phyloP scores from a whole-genome alignment of 2,329 filamentous ascomycete species.

The Xylaria sp. region DNA sequence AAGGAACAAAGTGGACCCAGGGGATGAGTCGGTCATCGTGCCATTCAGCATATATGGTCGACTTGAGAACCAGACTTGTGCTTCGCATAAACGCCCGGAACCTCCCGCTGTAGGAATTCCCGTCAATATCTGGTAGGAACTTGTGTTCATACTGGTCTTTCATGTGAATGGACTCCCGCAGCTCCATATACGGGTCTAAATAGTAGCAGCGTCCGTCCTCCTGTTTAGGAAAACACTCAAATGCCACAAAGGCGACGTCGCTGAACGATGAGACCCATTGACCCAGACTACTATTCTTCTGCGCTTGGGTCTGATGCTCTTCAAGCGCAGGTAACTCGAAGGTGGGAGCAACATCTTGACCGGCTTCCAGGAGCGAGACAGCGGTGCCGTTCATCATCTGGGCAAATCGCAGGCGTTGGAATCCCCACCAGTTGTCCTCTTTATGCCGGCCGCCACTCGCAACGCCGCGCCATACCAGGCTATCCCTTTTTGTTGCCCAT shows the following conservation, averaged over 20 bases:
- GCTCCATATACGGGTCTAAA: constrained; percentile 52
- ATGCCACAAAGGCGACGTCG: constrained; percentile 58
- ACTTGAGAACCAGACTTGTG: constrained; percentile 75
- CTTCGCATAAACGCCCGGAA: constrained; percentile 72
- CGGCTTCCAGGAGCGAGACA: constrained; percentile 59
- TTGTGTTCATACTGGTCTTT: constrained; percentile 67
- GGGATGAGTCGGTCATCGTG: constrained; percentile 75
- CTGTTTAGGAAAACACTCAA: constrained; percentile 52
- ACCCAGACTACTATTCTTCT: constrained; percentile 52
- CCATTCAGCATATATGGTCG: constrained; percentile 79
- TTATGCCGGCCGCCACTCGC: constrained; percentile 67
- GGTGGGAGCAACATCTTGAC: constrained; percentile 55
- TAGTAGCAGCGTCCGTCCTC: constrained; percentile 53
- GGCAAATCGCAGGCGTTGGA: constrained; percentile 75
- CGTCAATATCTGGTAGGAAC: constrained; percentile 76
- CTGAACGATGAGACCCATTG: constrained; percentile 55
- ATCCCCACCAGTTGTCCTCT: constrained; percentile 70
- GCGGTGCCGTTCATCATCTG: constrained; percentile 73
- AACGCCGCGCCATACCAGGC: constrained; percentile 71
- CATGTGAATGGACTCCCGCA: constrained; percentile 54
- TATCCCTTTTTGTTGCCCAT: constrained; percentile 67
- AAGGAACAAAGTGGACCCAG: constrained; percentile 78
- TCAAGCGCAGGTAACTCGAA: constrained; percentile 56
- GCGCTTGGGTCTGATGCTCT: constrained; percentile 55
- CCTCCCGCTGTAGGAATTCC: constrained; percentile 72